Conservation (phyloP, 2,329 filamentous ascomycete species). For the Penicillium frequentans region DNA sequence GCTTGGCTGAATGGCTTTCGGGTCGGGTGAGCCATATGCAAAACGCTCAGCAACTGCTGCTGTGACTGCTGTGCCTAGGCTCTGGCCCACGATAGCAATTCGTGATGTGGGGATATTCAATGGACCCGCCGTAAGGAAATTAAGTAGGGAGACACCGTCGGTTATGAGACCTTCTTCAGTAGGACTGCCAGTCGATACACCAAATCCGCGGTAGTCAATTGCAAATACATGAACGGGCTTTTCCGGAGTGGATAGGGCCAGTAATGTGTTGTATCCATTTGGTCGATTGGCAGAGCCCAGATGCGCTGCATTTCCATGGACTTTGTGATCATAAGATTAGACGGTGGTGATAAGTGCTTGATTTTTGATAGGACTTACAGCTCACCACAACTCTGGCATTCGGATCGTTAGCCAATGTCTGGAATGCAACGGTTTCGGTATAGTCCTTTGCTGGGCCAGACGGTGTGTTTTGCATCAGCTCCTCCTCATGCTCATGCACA, state of each 20-base stretch:
- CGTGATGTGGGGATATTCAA: slow-evolving; percentile 66
- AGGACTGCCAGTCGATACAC: slow-evolving; percentile 74
- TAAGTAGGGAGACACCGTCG: slow-evolving; percentile 71
- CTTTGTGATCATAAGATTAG: slow-evolving; percentile 19
- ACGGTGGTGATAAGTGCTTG: not conserved
- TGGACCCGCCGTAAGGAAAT: slow-evolving; percentile 60
- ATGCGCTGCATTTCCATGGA: slow-evolving; percentile 75
- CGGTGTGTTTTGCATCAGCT: slow-evolving; percentile 54
- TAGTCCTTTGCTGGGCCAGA: slow-evolving; percentile 54
- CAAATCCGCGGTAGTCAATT: slow-evolving; percentile 89
- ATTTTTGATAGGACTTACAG: slow-evolving; percentile 39
- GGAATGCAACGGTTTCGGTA: slow-evolving; percentile 50
- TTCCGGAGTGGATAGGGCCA: slow-evolving; percentile 65
- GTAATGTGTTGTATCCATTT: slow-evolving; percentile 73
- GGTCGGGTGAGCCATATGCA: slow-evolving; percentile 45
- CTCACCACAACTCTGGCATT: slow-evolving; percentile 57
- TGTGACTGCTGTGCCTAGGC: slow-evolving; percentile 82
- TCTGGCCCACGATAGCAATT: slow-evolving; percentile 83
- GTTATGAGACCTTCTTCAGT: slow-evolving; percentile 78
- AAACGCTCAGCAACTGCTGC: slow-evolving; percentile 73
- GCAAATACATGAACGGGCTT: slow-evolving; percentile 73
- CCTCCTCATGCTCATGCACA: slow-evolving; percentile 70
- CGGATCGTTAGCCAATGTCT: slow-evolving; percentile 51
- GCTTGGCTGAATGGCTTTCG: slow-evolving; percentile 42
- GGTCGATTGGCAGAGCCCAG: slow-evolving; percentile 76